These are phyloP conservation scores for Thymus mandschuricus DNA, from an alignment of 257 asterid genomes.

Conservation along the genomic window DNA sequence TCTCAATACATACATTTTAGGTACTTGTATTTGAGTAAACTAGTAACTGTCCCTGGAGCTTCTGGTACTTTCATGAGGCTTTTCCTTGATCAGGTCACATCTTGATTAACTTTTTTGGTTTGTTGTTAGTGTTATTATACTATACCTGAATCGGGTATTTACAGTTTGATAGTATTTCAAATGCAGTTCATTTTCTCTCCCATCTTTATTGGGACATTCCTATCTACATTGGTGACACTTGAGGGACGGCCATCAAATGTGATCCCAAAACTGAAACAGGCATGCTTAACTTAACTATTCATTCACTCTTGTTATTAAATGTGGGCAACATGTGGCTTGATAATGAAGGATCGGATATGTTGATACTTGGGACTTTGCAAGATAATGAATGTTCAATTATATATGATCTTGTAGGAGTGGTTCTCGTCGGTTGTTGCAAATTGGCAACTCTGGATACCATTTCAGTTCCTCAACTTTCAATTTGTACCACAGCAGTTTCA, in stretches of 20 bases:
- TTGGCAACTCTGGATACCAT: conserved; percentile 98
- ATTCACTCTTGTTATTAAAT: neutral
- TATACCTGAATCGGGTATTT: conserved; percentile 6
- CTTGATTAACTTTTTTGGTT: neutral
- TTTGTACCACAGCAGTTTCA: conserved; percentile 96
- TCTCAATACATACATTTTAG: conserved; percentile 36
- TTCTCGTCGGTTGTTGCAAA: conserved; percentile 85
- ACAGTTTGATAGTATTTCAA: conserved; percentile 3
- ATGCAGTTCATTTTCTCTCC: conserved; percentile 84
- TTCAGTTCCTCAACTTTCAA: conserved; percentile 91
- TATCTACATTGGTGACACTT: conserved; percentile 62
- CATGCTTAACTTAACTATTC: conserved; percentile 20
- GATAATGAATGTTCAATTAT: neutral
- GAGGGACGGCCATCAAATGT: conserved; percentile 74
- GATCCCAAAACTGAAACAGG: conserved; percentile 89
- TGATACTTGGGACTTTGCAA: conserved; percentile 13
- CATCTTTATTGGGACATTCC: conserved; percentile 66
- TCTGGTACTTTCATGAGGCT: conserved; percentile 73
- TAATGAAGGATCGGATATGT: neutral
- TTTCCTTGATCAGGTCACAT: conserved; percentile 79
- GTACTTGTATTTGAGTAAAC: conserved; percentile 77
- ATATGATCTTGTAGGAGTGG: conserved; percentile 65
- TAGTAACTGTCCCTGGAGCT: conserved; percentile 66
- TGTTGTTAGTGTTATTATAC: neutral
- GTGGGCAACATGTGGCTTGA: neutral